Evolutionary conservation across 2,329 filamentous ascomycete genomes (phyloP).

Genomic region (Hymenotorrendiella dingleyae): DNA sequence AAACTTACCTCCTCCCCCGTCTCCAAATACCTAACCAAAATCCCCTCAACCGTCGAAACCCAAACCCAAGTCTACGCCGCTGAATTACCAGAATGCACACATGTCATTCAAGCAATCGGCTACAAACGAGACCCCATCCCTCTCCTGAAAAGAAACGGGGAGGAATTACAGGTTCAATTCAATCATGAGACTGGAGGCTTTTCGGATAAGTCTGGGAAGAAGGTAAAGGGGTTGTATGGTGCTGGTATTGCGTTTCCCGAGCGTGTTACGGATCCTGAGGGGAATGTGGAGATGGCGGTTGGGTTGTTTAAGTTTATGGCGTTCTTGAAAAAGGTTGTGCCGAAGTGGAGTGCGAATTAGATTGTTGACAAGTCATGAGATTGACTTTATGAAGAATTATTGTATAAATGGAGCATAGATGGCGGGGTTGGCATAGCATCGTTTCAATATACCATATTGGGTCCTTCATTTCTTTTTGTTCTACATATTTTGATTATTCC

Average conservation of each 20-base stretch:
- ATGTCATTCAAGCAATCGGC: conserved; percentile 54
- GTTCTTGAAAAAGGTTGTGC: conserved; percentile 49
- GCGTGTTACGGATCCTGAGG: conserved; percentile 51
- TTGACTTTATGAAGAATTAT: too few species aligned
- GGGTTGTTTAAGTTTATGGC: conserved; percentile 63
- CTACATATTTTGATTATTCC: too few species aligned
- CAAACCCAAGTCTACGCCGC: conserved; percentile 40
- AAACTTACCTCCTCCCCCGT: conserved; percentile 33
- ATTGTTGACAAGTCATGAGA: too few species aligned
- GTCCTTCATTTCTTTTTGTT: too few species aligned
- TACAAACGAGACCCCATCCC: conserved; percentile 48
- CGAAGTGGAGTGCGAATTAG: too few species aligned
- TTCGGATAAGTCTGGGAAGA: conserved; percentile 36
- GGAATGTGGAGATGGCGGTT: conserved; percentile 56
- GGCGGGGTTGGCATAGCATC: too few species aligned
- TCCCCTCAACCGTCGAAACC: conserved; percentile 22
- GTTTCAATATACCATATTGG: too few species aligned
- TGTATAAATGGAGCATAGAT: too few species aligned
- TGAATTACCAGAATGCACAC: conserved; percentile 44
- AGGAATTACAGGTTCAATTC: conserved; percentile 25
- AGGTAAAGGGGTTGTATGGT: conserved; percentile 49
- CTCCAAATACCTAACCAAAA: conserved; percentile 25
- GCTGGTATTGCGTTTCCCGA: conserved; percentile 61
- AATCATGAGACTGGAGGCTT: conserved; percentile 40
- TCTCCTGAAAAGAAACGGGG: conserved; percentile 32